Base-by-base conservation (phyloP, 1,284 basidiomycete genomes). In the Pseudozyma sp. region DNA sequence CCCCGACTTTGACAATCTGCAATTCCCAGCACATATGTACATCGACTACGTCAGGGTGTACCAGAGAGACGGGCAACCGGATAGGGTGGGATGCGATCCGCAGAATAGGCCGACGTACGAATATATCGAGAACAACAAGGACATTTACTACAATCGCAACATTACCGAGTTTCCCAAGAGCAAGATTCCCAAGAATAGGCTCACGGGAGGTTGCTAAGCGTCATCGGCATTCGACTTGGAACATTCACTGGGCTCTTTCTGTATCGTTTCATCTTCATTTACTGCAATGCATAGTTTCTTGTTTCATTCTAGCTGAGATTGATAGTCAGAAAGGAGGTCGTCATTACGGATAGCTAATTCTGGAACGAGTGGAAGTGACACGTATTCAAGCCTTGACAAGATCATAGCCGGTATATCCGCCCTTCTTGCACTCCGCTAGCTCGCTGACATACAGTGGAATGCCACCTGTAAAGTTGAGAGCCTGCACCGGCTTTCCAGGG, bases 21-120 rank as follows among this genome's bases (percentile, higher is more conserved):
- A 67, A 12, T 86, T 87, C 80, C 87, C 87, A 19, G 87, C 87
- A 42, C 82, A 86, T 48, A 83, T 87, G 78, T 76, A 79, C 42
- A 53, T 85, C 53, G 85, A 88, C 78, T 88, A 87, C 68, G 82
- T 88, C 31, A 80, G 87, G 35, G 85, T 87, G 19, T 88, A 87
- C 62, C 87, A 88, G 70, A 71, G 83, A 14, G 82, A 85, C n/a
- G 86, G 86, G n/a, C 78, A 70, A 4, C 63, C 70, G 7, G 85
- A 85, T 12, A 74, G 79, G 34, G 59, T 83, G 36, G 75, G 80
- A 16, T 85, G 85, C 59, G 79, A 83, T 45, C 84, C 85, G 2
- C 14, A 44, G 0, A 75, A 85, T 50, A 60, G 72, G 35, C 85
- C 85, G 1, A 85, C 85, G 1, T 68, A 64, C 50, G 76, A 83